phyloP scores from a whole-genome alignment of 129 eudicot genomes.

The Helichrysum umbraculigerum region DNA sequence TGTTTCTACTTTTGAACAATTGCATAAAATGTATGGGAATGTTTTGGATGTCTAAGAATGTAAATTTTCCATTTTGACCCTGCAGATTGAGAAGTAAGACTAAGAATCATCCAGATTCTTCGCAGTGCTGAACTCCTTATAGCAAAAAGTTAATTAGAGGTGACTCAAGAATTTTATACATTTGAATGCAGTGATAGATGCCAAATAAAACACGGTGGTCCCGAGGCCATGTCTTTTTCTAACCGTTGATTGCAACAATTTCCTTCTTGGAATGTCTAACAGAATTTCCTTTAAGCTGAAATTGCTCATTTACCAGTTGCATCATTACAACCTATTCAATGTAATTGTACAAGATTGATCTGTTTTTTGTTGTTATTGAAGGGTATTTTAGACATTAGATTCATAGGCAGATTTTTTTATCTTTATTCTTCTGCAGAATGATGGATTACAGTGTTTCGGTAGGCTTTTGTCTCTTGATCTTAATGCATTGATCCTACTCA shows the following conservation, averaged over 20 bases:
- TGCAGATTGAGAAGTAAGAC: slow-evolving; percentile 57
- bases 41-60: not conserved
- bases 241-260: slow-evolving; percentile 4
- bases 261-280: slow-evolving; percentile 8
- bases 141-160: slow-evolving; percentile 22
- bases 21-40: not conserved
- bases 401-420: slow-evolving; percentile 2
- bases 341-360: slow-evolving; percentile 13
- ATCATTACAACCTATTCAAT: slow-evolving; percentile 1
- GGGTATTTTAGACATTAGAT: slow-evolving; percentile 5
- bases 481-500: slow-evolving; percentile 19
- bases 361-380: slow-evolving; percentile 17
- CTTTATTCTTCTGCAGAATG: slow-evolving; percentile 18
- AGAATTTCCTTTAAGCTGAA: not conserved
- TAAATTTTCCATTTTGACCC: not conserved
- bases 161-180: not conserved
- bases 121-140: slow-evolving; percentile 44
- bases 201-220: slow-evolving; percentile 27
- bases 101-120: slow-evolving; percentile 56
- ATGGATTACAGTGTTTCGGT: slow-evolving; percentile 10
- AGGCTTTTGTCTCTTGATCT: slow-evolving; percentile 22
- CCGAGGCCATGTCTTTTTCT: not conserved
- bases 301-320: slow-evolving; percentile 2
- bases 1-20: not conserved
- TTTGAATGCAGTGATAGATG: slow-evolving; percentile 16